These are phyloP conservation scores for Colletotrichum tropicale DNA, from an alignment of 2,329 filamentous ascomycete species.

Conservation along the genomic window DNA sequence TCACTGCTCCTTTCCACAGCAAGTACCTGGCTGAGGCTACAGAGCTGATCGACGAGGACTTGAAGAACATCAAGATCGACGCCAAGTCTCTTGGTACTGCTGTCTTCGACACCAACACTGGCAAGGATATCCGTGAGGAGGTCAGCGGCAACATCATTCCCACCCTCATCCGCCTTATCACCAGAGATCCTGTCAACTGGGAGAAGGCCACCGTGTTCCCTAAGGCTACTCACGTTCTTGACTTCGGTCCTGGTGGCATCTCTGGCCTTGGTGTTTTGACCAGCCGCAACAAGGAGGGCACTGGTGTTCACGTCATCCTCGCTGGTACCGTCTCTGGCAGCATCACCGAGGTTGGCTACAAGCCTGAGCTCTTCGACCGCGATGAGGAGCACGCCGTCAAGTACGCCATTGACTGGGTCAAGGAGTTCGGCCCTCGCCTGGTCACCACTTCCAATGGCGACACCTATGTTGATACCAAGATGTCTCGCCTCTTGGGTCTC, in stretches of 20 bases:
- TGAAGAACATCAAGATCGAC: conserved; percentile 81
- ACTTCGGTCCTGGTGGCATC: conserved; percentile 96
- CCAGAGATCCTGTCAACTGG: conserved; percentile 93
- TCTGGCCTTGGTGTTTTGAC: conserved; percentile 95
- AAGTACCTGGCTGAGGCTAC: conserved; percentile 86
- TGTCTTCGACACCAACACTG: conserved; percentile 89
- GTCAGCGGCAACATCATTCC: conserved; percentile 83
- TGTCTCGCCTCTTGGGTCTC: conserved; percentile 84
- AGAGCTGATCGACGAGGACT: conserved; percentile 82
- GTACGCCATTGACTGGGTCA: conserved; percentile 96
- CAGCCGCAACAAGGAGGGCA: conserved; percentile 99
- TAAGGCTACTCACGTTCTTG: conserved; percentile 88
- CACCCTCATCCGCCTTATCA: conserved; percentile 88
- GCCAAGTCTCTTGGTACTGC: conserved; percentile 78
- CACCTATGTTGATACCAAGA: conserved; percentile 95
- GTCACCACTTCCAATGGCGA: conserved; percentile 88
- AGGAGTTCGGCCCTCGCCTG: conserved; percentile 91
- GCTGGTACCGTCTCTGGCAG: conserved; percentile 93
- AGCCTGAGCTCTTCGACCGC: conserved; percentile 95
- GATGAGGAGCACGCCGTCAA: conserved; percentile 95
- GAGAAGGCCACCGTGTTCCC: conserved; percentile 93
- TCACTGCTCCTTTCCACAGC: conserved; percentile 98
- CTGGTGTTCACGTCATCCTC: conserved; percentile 93
- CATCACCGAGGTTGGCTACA: conserved; percentile 91
- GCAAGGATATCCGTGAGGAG: conserved; percentile 77